These are phyloP conservation scores for Xylaria arbuscula DNA, from an alignment of 2,329 filamentous ascomycete species.

Conservation along the genomic window DNA sequence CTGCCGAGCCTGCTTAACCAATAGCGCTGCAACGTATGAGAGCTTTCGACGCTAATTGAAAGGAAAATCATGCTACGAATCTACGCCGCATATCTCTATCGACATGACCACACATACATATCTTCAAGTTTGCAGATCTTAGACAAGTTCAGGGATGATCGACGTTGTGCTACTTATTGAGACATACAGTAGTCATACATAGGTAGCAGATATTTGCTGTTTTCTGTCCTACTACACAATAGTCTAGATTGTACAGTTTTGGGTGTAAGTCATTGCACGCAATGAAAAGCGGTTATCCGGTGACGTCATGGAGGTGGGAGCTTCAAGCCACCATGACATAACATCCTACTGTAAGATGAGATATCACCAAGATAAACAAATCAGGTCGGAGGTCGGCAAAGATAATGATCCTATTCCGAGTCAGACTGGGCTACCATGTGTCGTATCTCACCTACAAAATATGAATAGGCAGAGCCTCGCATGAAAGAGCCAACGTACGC, in stretches of 20 bases:
- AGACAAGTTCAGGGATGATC: conserved; percentile 15
- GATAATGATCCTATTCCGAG: background rate
- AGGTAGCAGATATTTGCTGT: conserved; percentile 16
- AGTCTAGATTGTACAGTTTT: background rate
- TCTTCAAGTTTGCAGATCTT: conserved; percentile 18
- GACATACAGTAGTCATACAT: background rate
- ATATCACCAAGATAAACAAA: conserved; percentile 4
- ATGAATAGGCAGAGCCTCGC: too few species aligned
- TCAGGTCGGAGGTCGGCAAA: background rate
- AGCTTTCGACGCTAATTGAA: background rate
- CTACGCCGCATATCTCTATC: conserved; percentile 1
- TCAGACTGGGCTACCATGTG: background rate
- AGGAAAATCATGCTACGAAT: conserved; percentile 1
- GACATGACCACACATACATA: background rate
- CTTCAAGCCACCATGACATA: conserved; percentile 32
- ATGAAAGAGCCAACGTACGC: background rate
- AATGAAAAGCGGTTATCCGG: background rate
- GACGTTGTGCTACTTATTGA: conserved; percentile 4
- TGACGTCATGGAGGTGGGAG: conserved; percentile 32
- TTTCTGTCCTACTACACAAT: background rate
- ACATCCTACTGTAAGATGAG: conserved; percentile 2
- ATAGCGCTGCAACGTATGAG: background rate
- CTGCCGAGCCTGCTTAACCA: background rate
- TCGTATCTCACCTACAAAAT: too few species aligned
- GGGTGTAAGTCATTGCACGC: background rate